Percentiles rank a stretch among this genome's conserved stretches.
Evolutionary conservation across 2,329 filamentous ascomycete genomes (phyloP).

Genomic region (Tolypocladium ophioglossoides): DNA sequence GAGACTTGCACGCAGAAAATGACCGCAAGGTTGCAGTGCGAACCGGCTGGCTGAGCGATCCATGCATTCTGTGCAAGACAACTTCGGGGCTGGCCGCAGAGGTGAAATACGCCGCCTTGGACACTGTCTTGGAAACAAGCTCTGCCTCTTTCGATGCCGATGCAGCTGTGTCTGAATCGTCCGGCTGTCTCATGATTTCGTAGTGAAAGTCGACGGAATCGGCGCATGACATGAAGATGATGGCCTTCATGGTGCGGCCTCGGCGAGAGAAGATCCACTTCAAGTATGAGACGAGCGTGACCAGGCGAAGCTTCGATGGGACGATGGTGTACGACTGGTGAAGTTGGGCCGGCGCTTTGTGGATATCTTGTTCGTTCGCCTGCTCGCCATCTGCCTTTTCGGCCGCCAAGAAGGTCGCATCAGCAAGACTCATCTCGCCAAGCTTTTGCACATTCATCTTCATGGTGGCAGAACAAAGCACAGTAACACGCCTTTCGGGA

Average conservation of each 20-base stretch:
- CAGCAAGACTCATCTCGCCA: slow-evolving; percentile 88
- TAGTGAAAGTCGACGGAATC: slow-evolving; percentile 97
- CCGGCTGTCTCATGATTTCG: slow-evolving; percentile 54
- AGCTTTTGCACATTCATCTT: slow-evolving; percentile 94
- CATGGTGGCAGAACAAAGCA: slow-evolving; percentile 94
- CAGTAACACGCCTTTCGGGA: slow-evolving; percentile 67
- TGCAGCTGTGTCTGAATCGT: slow-evolving; percentile 14
- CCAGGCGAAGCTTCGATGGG: slow-evolving; percentile 80
- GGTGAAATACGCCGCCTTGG: slow-evolving; percentile 61
- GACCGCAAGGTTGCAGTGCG: slow-evolving; percentile 77
- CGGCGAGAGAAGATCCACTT: slow-evolving; percentile 81
- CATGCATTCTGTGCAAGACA: slow-evolving; percentile 79
- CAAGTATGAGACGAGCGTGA: slow-evolving; percentile 74
- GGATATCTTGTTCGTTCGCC: slow-evolving; percentile 45
- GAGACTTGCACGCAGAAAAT: slow-evolving; percentile 63
- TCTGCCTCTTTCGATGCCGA: slow-evolving; percentile 20
- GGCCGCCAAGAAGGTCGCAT: slow-evolving; percentile 78
- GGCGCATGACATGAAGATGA: slow-evolving; percentile 93
- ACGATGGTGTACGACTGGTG: slow-evolving; percentile 86
- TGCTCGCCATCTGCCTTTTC: slow-evolving; percentile 38
- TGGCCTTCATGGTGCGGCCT: slow-evolving; percentile 91
- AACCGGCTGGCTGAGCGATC: slow-evolving; percentile 77
- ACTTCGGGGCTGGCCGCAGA: slow-evolving; percentile 62
- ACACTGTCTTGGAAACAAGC: slow-evolving; percentile 48
- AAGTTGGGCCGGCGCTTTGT: slow-evolving; percentile 75